Conservation (phyloP, 192 early-diverging fungal genomes). For the Thamnidium elegans region DNA sequence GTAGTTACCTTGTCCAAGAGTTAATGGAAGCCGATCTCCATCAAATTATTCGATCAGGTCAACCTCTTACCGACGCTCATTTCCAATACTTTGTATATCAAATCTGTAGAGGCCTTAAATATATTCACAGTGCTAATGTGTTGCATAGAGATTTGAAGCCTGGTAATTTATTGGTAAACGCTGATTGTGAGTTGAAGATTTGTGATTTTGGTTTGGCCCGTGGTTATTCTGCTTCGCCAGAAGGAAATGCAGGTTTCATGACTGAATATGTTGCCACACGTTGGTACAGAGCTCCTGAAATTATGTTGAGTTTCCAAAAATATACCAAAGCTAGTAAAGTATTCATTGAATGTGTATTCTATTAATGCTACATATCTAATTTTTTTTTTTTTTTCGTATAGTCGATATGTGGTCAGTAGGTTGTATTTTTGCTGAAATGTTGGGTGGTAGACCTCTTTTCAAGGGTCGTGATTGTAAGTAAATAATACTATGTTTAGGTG, state of each 20-base stretch:
- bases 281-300: constrained; percentile 94
- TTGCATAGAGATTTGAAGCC: constrained; percentile 92
- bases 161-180: constrained; percentile 40
- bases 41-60: constrained; percentile 65
- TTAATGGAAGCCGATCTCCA: constrained; percentile 72
- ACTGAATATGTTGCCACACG: constrained; percentile 94
- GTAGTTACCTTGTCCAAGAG: constrained; percentile 48
- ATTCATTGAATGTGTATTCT: background rate
- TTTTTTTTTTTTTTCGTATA: constrained; percentile 7
- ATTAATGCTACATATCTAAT: background rate
- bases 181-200: constrained; percentile 50
- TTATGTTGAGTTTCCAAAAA: constrained; percentile 84
- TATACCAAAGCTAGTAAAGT: constrained; percentile 87
- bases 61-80: constrained; percentile 28
- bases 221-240: constrained; percentile 66
- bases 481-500: background rate
- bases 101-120: constrained; percentile 64
- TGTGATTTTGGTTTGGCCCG: constrained; percentile 95
- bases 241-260: constrained; percentile 77
- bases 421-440: constrained; percentile 92
- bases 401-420: constrained; percentile 93
- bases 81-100: constrained; percentile 72
- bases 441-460: constrained; percentile 81
- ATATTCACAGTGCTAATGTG: constrained; percentile 67
- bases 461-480: constrained; percentile 76